phyloP scores from a whole-genome alignment of 768 basidiomycete genomes.

The Phanerodontia chrysosporium region DNA sequence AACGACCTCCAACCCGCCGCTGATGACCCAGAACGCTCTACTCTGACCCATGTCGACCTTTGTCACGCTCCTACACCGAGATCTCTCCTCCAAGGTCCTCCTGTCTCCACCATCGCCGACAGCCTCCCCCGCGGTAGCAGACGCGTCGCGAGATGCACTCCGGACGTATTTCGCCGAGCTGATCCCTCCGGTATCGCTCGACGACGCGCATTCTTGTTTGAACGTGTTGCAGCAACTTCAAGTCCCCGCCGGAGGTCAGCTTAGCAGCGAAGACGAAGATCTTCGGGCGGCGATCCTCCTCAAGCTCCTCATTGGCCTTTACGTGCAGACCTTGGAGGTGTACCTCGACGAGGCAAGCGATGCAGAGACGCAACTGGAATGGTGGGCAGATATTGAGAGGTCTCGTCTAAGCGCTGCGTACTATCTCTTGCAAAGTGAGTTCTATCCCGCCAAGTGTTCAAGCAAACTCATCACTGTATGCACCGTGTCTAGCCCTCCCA shows the following conservation, averaged over 20 bases:
- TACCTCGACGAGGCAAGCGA: constrained; percentile 63
- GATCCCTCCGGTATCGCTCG: constrained; percentile 25
- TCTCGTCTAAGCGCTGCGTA: constrained; percentile 51
- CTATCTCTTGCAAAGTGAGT: constrained; percentile 80
- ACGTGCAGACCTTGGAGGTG: constrained; percentile 59
- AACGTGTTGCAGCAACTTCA: constrained; percentile 25
- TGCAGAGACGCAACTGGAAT: constrained; percentile 74
- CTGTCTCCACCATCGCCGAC: constrained; percentile 16
- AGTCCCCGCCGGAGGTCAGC: background rate
- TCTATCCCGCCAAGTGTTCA: constrained; percentile 11
- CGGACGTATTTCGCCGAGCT: constrained; percentile 37
- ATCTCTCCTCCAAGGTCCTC: constrained; percentile 26
- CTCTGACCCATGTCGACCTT: constrained; percentile 19
- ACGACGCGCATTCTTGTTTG: constrained; percentile 26
- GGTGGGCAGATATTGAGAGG: constrained; percentile 75
- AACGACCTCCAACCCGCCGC: too few relatives aligned
- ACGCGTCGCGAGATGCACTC: constrained; percentile 29
- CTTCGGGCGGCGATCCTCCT: constrained; percentile 42
- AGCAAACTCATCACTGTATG: background rate
- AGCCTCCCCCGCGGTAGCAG: constrained; percentile 9
- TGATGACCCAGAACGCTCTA: too few relatives aligned
- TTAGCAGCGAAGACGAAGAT: constrained; percentile 27
- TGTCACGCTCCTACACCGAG: constrained; percentile 33
- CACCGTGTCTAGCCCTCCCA: constrained; percentile 38
- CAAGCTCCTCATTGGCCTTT: constrained; percentile 53